Conservation (phyloP, 2,329 filamentous ascomycete genomes). For the Pseudocercospora crystallina region DNA sequence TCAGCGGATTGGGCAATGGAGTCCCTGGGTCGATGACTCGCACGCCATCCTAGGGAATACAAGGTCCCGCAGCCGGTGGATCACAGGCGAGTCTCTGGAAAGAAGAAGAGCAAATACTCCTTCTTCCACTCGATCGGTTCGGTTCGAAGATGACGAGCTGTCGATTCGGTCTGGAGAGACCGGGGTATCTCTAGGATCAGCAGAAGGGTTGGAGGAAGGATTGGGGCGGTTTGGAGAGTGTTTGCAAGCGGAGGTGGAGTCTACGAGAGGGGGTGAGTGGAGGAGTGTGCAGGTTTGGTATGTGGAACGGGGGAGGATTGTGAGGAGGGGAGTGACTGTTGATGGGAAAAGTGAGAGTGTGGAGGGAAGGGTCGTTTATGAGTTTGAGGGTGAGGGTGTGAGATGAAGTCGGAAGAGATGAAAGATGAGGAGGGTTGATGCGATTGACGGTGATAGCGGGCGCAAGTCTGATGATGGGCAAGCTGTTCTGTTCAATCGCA, state of each 20-base stretch:
- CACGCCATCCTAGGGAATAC: neutral
- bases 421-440: neutral
- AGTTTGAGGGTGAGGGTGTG: conserved; percentile 10
- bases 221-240: conserved; percentile 7
- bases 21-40: conserved; percentile 6
- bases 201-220: no score
- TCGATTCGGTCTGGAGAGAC: no score
- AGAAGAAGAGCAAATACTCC: conserved; percentile 10
- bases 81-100: conserved; percentile 11
- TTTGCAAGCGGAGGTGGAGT: conserved; percentile 19
- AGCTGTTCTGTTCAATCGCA: no score
- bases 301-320: conserved; percentile 19
- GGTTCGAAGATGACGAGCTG: no score
- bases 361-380: conserved; percentile 34
- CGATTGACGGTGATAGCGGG: no score
- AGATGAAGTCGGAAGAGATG: no score
- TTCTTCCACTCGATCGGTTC: no score
- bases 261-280: conserved; percentile 6
- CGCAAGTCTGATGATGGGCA: no score
- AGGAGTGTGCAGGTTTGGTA: conserved; percentile 20
- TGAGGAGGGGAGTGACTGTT: conserved; percentile 23
- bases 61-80: conserved; percentile 17
- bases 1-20: conserved; percentile 11
- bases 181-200: no score
- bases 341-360: conserved; percentile 14